Conservation (phyloP, 306 rosid genomes). For the Senna tora region DNA sequence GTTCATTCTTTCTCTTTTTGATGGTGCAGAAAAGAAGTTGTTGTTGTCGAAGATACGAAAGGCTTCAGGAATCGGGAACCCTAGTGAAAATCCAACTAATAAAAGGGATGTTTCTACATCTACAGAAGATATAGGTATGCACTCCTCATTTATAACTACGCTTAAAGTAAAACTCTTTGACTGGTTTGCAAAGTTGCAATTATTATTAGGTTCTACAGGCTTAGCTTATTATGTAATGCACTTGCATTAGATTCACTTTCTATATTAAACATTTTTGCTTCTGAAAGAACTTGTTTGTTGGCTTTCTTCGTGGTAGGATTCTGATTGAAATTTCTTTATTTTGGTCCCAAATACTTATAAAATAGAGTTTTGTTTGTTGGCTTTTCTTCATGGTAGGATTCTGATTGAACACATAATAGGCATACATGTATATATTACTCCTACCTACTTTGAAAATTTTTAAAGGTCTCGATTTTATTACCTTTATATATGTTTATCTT, state of each 20-base stretch:
- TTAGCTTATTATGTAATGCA: conserved; percentile 8
- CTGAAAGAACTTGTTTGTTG: conserved; percentile 1
- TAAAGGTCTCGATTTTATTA: conserved; percentile 16
- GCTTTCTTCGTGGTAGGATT: too few species aligned
- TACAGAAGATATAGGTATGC: conserved; percentile 88
- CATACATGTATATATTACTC: conserved; percentile 16
- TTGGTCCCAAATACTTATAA: not conserved
- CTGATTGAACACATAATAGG: conserved; percentile 26
- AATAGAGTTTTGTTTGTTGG: conserved; percentile 21
- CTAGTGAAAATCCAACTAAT: conserved; percentile 49
- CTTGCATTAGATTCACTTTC: conserved; percentile 24
- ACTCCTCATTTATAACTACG: conserved; percentile 10
- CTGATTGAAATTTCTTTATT: too few species aligned
- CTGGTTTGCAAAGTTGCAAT: conserved; percentile 5
- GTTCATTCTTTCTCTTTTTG: conserved; percentile 35
- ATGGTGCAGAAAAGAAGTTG: conserved; percentile 80
- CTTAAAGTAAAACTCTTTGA: not conserved
- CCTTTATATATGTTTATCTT: conserved; percentile 28
- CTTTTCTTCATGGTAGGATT: conserved; percentile 21
- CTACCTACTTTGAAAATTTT: not conserved
- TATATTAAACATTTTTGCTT: not conserved
- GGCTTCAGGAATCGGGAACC: conserved; percentile 62
- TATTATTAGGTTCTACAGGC: conserved; percentile 5
- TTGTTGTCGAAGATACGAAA: conserved; percentile 83
- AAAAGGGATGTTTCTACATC: conserved; percentile 78